A percentile compares a stretch with the other conserved stretches of the same genome.
Conservation (phyloP, 1,284 basidiomycete species). For the Rhodotorula sp. region DNA sequence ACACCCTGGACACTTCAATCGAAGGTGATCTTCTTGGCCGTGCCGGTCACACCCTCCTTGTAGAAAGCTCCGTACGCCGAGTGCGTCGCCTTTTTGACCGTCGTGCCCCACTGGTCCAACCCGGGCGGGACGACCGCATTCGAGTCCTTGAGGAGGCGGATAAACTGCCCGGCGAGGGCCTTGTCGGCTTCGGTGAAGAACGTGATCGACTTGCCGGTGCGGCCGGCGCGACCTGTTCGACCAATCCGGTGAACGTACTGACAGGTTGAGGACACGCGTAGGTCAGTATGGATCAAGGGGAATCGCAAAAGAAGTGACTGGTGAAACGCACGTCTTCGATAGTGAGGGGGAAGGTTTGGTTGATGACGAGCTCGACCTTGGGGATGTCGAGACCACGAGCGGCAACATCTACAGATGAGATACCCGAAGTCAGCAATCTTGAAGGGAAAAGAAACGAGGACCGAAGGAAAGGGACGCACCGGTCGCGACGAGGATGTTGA, state of each 20-base stretch:
- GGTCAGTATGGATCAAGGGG: slow-evolving; percentile 26
- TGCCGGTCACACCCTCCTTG: slow-evolving; percentile 69
- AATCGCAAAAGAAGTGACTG: background rate
- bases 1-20: slow-evolving; percentile 45
- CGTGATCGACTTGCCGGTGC: slow-evolving; percentile 86
- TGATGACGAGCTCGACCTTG: slow-evolving; percentile 73
- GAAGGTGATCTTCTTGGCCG: slow-evolving; percentile 86
- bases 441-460: background rate
- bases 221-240: slow-evolving; percentile 89
- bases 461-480: slow-evolving; percentile 13
- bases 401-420: slow-evolving; percentile 68
- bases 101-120: slow-evolving; percentile 87
- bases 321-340: slow-evolving; percentile 61
- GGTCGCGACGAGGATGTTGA: slow-evolving; percentile 86
- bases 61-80: slow-evolving; percentile 65
- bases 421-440: no score
- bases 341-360: slow-evolving; percentile 96
- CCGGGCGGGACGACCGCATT: slow-evolving; percentile 68
- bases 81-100: slow-evolving; percentile 78
- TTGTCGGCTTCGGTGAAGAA: slow-evolving; percentile 70
- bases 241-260: slow-evolving; percentile 97
- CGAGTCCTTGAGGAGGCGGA: slow-evolving; percentile 83
- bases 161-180: slow-evolving; percentile 73
- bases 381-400: slow-evolving; percentile 96
- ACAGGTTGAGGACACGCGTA: slow-evolving; percentile 40